Evolutionary conservation across 768 basidiomycete species (phyloP).

Genomic region (Dictyophora rubrovolvata): DNA sequence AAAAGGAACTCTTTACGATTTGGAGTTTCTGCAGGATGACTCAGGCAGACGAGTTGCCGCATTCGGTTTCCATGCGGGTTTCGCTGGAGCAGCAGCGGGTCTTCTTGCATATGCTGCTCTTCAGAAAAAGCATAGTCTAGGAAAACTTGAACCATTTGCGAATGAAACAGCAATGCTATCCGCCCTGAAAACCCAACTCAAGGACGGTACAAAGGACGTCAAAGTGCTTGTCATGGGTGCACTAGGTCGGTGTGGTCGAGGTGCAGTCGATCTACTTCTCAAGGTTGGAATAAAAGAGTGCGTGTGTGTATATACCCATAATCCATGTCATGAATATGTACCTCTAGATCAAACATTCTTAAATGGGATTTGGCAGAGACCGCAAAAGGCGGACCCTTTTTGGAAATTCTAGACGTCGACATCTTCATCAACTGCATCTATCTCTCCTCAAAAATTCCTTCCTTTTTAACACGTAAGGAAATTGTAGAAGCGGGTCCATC

Average conservation of each 20-base stretch:
- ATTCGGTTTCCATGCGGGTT: conserved; percentile 97
- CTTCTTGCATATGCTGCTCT: conserved; percentile 72
- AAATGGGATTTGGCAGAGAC: conserved; percentile 99
- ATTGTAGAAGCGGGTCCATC: conserved; percentile 60
- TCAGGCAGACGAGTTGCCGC: conserved; percentile 88
- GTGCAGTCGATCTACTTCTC: conserved; percentile 89
- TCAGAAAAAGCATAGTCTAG: conserved; percentile 48
- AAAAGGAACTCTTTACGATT: conserved; percentile 80
- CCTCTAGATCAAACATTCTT: conserved; percentile 72
- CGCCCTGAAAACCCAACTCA: conserved; percentile 55
- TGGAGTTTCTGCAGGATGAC: conserved; percentile 88
- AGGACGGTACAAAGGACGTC: conserved; percentile 54
- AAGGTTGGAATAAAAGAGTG: conserved; percentile 95
- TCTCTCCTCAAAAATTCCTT: conserved; percentile 72
- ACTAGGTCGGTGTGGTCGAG: conserved; percentile 86
- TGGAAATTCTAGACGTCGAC: conserved; percentile 92
- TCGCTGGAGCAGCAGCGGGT: conserved; percentile 87
- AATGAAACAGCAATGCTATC: conserved; percentile 81
- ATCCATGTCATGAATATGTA: neutral
- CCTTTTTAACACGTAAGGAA: conserved; percentile 66
- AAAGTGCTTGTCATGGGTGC: conserved; percentile 94
- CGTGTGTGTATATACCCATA: conserved; percentile 22
- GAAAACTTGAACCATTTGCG: conserved; percentile 64
- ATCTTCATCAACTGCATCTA: conserved; percentile 99
- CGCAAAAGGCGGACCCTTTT: conserved; percentile 91